Evolutionary conservation across 352 stramenopile genomes (phyloP), one percentile per base, ranked within the genome.

Genomic region (Achlya hypogyna): DNA sequence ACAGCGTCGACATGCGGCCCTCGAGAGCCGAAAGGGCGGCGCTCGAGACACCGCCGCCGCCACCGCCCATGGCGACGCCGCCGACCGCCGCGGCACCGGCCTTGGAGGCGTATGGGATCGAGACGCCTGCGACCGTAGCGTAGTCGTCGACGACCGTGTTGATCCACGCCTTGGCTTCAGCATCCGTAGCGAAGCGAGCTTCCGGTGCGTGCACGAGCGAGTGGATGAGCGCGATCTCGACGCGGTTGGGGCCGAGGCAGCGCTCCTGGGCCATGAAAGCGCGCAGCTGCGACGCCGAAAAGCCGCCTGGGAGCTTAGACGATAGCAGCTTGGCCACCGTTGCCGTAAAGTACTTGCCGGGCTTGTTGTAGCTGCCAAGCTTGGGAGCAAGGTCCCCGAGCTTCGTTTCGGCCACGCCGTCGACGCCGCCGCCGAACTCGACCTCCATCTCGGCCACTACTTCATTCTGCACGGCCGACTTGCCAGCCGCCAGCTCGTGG

Each of bases 401-500:
- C 74, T 90, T 91, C 62, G 84, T 78, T 42, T 96, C 86, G 29
- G 82, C 82, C 8, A 77, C 84, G 45, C 90, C 85, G 28, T 95
- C 87, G 10, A 78, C 75, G 12, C 69, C 75, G n/a, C 77, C 85
- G 28, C 84, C 86, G 31, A 96, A 95, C 73, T 96, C 87, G 69
- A 82, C 87, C 72, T 88, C 84, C 38, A 96, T 35, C 18, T 96
- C 87, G 16, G 86, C 86, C 32, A 92, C 78, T 27, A 96, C 81
- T 73, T 96, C 87, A 64, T 95, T 96, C 64, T 95, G 86, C n/a
- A 95, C 72, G 27, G 87, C 84, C 8, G 80, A 93, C 72, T 94
- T 94, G 42, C 86, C 87, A 18, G 79, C 84, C 40, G 79, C 71
- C 2, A 95, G 69, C 52, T 88, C 81, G 74, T 95, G 91, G 67